Evolutionary conservation across 139 green algal species (phyloP), one percentile per base, ranked within the genome.

Genomic region (Chlorella sp.): DNA sequence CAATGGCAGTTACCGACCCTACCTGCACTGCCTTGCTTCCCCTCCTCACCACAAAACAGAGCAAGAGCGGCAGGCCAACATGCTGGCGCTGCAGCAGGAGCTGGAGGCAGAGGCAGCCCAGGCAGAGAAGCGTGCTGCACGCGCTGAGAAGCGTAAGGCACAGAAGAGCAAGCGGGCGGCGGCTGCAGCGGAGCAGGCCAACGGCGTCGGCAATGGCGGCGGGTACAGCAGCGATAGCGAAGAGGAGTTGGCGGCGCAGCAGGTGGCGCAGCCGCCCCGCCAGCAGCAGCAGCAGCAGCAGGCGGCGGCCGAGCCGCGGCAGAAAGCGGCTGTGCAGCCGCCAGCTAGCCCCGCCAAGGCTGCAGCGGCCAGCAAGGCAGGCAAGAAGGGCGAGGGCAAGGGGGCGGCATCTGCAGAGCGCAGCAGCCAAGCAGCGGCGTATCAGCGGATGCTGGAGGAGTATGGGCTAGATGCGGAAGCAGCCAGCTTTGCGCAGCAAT

Each of bases 1-100:
- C n/a, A n/a, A n/a, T n/a, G n/a, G n/a, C n/a, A 26, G 24, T 34
- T 36, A 26, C 36, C 9, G 36, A 32, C 24, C 36, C 11, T 46
- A 19, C 20, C 68, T 40, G 40, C 36, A 7, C 68, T 30, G 30
- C 20, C 38, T 22, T 14, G 22, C 68, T 32, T 3, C 70, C 26
- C 44, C 3, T 0, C 72, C 72, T 14, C 30, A 0, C 14, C 30
- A 1, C 16, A 8, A 8, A 34, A 48, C 74, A 80, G 74, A 80
- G 48, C n/a, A 46, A 43, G 74, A 80, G 74, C 74, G 74, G 46
- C 74, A 80, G 74, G 74, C 74, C 74, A 80, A 80, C 74, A 80
- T 80, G 74, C 20, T 67, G 74, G 74, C 74, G n/a, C 56, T 82
- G 76, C 56, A 82, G 76, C 56, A 58, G 56, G 76, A 82, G 76